These are phyloP conservation scores for Chytriomyces sp. DNA, from an alignment of 192 early-diverging fungal genomes.

Conservation along the genomic window DNA sequence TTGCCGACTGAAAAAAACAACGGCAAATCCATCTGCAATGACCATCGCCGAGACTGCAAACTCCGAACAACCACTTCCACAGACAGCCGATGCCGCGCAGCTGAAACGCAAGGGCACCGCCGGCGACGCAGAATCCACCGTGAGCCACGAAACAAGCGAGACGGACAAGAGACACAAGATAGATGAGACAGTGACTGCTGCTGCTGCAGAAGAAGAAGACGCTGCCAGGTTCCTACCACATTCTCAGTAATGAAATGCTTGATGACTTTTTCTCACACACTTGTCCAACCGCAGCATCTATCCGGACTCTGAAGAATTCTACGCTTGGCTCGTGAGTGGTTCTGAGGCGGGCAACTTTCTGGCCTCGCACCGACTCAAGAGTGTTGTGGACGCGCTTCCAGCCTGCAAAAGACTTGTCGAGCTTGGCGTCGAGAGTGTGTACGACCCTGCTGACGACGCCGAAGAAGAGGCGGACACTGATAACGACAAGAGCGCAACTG, in stretches of 20 bases:
- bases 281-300: slow-evolving; percentile 24
- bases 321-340: slow-evolving; percentile 33
- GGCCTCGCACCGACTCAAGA: slow-evolving; percentile 24
- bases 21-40: too few relatives aligned
- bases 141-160: too few relatives aligned
- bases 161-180: too few relatives aligned
- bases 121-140: not conserved
- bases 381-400: slow-evolving; percentile 21
- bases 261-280: too few relatives aligned
- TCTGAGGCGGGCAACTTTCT: slow-evolving; percentile 25
- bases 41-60: too few relatives aligned
- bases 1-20: too few relatives aligned
- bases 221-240: not conserved
- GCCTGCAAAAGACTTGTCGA: not conserved
- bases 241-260: not conserved
- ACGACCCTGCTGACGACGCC: slow-evolving; percentile 26
- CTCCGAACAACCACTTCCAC: not conserved
- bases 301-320: slow-evolving; percentile 34
- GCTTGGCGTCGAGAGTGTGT: not conserved
- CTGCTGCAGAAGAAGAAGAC: not conserved
- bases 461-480: not conserved
- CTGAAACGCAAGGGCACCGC: slow-evolving; percentile 20
- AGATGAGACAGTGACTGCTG: not conserved
- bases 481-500: not conserved
- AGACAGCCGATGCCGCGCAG: not conserved